Percentiles rank a stretch among this genome's conserved stretches.
Conservation (phyloP, 2,329 filamentous ascomycete species). For the Botryosphaeria dothidea region DNA sequence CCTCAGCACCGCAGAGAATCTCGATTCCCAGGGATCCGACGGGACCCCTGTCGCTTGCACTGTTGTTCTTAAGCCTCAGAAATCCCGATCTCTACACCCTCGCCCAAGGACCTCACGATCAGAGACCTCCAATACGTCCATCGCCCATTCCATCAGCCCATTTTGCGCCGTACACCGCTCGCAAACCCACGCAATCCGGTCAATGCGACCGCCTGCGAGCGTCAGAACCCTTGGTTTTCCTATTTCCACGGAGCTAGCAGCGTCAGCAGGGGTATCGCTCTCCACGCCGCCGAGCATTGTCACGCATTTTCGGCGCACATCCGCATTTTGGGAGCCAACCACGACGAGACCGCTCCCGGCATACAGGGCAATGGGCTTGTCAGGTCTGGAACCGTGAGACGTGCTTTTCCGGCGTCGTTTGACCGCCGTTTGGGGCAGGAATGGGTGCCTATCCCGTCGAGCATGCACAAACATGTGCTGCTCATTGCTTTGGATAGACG, state of each 20-base stretch:
- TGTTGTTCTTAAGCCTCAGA: slow-evolving; percentile 5
- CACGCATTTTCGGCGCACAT: slow-evolving; percentile 2
- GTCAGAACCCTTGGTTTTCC: slow-evolving; percentile 6
- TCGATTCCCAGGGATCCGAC: neutral
- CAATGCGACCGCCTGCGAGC: neutral
- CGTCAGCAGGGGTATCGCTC: neutral
- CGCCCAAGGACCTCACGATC: slow-evolving; percentile 7
- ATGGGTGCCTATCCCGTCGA: neutral
- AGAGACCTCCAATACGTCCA: slow-evolving; percentile 10
- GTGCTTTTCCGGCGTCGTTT: neutral
- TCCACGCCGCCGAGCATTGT: neutral
- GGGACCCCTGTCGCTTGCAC: neutral
- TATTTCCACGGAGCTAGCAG: neutral
- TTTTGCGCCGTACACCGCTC: neutral
- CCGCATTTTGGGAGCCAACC: neutral
- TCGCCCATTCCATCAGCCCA: neutral
- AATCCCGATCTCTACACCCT: slow-evolving; percentile 16
- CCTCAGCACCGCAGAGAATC: neutral
- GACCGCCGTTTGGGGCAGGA: neutral
- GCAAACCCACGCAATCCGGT: neutral
- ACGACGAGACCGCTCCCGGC: neutral
- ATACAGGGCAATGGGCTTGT: neutral
- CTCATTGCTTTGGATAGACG: slow-evolving; percentile 1
- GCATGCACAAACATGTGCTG: neutral
- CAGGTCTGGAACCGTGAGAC: neutral